Evolutionary conservation across 2,329 filamentous ascomycete species (phyloP), one percentile per base, ranked within the genome.

Genomic region (Paracoccidioides lutzii): DNA sequence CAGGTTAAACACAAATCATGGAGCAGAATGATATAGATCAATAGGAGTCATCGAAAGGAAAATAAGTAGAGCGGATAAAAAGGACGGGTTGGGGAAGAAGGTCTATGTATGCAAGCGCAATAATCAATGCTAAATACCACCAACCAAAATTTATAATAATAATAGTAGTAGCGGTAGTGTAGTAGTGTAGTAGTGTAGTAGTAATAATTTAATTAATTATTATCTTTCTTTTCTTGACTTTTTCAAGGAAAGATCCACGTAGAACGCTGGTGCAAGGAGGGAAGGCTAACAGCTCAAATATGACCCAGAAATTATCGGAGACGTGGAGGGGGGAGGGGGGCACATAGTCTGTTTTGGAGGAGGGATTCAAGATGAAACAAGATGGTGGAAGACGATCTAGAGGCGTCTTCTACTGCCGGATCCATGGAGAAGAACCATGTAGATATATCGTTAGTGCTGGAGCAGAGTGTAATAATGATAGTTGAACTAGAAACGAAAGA

Each of bases 401-500:
- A 33, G 37, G 37, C 49, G 49, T 42, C 49, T 42, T 32, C 49
- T 35, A 33, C 38, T 9, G 49, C 49, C 5, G 38, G 42, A 45
- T 40, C 41, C 33, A 45, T 53, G 4, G 42, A 40, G 32, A 37
- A 41, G 30, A 45, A 28, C 52, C n/a, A 41, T 30, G 52, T 35
- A 37, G 52, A 53, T 22, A 22, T 53, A 44, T 32, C 52, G 52
- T 44, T 43, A 28, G 42, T 30, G 32, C 40, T 44, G 52, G 41
- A 44, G 42, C 52, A 41, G 15, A 38, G 22, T 10, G 32, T n/a
- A 52, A 38, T n/a, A 22, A 53, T 43, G 30, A 37, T 45, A 44
- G 41, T 9, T 28, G 32, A 14, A 15, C 52, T 53, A 53, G 52
- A 53, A 53, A 53, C 52, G 22, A 53, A 44, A 45, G 52, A 53